Evolutionary conservation across 768 basidiomycete genomes (phyloP).

Genomic region (Sporobolomyces phaffii): DNA sequence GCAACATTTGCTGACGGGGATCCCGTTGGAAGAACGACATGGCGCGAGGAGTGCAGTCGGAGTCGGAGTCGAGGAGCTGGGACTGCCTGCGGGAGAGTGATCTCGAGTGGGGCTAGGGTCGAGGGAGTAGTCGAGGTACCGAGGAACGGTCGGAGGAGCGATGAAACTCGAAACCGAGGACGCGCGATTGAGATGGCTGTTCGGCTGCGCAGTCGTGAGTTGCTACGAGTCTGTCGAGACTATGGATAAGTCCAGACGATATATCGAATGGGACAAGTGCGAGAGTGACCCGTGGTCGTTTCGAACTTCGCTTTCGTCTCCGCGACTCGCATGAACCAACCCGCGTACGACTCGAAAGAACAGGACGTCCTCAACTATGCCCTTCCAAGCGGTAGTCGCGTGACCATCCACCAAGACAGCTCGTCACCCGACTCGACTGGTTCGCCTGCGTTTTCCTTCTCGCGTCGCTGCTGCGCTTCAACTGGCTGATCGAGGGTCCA

Average conservation of each 20-base stretch:
- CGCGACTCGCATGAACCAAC: neutral
- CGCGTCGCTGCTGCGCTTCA: neutral
- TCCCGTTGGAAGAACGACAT: constrained; percentile 32
- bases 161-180: neutral
- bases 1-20: constrained; percentile 27
- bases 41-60: neutral
- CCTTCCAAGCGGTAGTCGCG: neutral
- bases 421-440: constrained; percentile 20
- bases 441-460: neutral
- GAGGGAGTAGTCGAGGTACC: neutral
- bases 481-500: neutral
- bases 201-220: neutral
- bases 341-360: constrained; percentile 19
- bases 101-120: neutral
- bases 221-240: neutral
- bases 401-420: constrained; percentile 10
- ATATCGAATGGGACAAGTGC: neutral
- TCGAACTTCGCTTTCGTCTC: neutral
- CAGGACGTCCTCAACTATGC: neutral
- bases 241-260: too few relatives aligned
- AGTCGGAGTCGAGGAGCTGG: neutral
- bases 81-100: too few relatives aligned
- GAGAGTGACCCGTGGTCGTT: neutral
- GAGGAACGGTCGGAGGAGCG: neutral
- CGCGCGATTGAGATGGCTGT: too few relatives aligned